Base-by-base conservation (phyloP, 169 alveolate genomes). In the Cryptosporidium muris region DNA sequence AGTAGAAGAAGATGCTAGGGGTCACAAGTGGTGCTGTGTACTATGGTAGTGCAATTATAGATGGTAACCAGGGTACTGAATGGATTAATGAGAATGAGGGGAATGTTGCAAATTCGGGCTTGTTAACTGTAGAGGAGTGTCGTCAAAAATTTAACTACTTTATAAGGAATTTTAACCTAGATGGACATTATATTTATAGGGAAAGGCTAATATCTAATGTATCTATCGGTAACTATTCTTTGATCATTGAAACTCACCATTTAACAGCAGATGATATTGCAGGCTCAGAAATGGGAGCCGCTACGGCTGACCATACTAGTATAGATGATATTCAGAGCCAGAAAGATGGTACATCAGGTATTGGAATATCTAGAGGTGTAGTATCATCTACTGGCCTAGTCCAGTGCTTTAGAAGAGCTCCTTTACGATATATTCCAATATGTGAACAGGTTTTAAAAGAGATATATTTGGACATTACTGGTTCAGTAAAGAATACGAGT, bases 371-470 rank as follows among this genome's bases (percentile, higher is more conserved):
- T 1, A 54, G 42, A 1, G 8, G 3, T 6, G 49, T 7, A 6
- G 47, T 9, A 25, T 54, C 16, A 11, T 42, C 62, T 4, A 88
- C 49, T 68, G 81, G 43, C 81, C 81, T 52, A 80, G 90, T 51
- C 92, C 93, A 51, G 68, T 91, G 94, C 88, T 94, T 67, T 95
- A 94, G 88, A 80, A 80, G 81, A 92, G 96, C 82, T 90, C 93
- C 63, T 64, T 90, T 66, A 89, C 91, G 67, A 95, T 92, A 43
- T 82, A 82, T 66, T 68, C 89, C 80, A 54, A 88, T 65, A 68
- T 89, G 85, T 54, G 85, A 74, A 54, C 4, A 58, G 2, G 68
- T 40, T 40, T 25, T 58, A 66, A 89, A 88, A 65, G 65, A 80
- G 63, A 64, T 65, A 43, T 64, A 67, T 49, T 25, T 63, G 12